Conservation (phyloP, 495 filamentous ascomycete genomes). For the Chaetomidium leptoderma region DNA sequence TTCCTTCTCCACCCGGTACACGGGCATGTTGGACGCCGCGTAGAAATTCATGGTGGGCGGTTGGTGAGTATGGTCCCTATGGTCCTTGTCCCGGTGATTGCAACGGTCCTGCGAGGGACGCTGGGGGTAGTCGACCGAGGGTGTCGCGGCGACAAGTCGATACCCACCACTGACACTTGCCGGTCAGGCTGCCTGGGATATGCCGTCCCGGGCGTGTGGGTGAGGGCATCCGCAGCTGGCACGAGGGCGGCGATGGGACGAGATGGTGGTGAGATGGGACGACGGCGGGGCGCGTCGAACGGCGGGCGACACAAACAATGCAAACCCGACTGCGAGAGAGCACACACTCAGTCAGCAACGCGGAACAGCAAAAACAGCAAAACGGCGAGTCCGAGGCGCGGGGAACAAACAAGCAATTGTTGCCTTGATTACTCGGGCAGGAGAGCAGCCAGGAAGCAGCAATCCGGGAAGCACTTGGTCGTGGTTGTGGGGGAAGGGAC, state of each 20-base stretch:
- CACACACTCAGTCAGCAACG: background rate
- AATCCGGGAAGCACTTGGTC: constrained; percentile 1
- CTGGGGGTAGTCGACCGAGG: background rate
- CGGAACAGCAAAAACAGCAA: no score
- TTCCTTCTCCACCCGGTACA: constrained; percentile 28
- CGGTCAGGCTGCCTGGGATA: constrained; percentile 8
- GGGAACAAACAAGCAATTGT: background rate
- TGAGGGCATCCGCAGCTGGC: constrained; percentile 15
- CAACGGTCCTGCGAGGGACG: background rate
- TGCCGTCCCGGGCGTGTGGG: constrained; percentile 11
- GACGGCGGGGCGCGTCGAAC: constrained; percentile 3
- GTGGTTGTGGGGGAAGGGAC: constrained; percentile 16
- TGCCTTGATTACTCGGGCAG: constrained; percentile 9
- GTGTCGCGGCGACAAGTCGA: constrained; percentile 9
- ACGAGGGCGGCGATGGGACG: background rate
- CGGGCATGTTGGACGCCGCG: constrained; percentile 33
- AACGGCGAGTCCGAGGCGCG: constrained; percentile 7
- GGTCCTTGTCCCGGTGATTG: background rate
- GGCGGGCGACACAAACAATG: background rate
- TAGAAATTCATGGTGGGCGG: constrained; percentile 33
- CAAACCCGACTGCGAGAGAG: background rate
- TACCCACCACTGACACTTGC: constrained; percentile 8
- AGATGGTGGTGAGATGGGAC: background rate
- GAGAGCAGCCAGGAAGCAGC: constrained; percentile 10
- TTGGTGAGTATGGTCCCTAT: background rate